These are phyloP conservation scores for Candida vaughaniae DNA, from an alignment of 805 yeast species.

Conservation along the genomic window DNA sequence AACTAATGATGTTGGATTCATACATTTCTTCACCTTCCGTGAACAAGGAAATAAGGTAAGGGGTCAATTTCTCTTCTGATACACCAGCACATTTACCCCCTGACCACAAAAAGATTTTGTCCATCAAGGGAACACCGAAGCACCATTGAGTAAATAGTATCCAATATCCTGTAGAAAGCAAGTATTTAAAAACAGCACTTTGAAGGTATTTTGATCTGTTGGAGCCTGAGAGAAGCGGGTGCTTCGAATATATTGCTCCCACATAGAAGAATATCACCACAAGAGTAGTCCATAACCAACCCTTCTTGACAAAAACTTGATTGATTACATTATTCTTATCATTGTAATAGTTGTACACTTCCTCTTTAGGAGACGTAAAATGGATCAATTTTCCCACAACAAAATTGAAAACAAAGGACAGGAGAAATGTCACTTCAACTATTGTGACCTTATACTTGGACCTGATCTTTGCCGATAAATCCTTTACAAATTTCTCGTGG, in stretches of 20 bases:
- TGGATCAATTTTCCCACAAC: slow-evolving; percentile 52
- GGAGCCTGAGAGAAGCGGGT: slow-evolving; percentile 7
- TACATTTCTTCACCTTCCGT: slow-evolving; percentile 7
- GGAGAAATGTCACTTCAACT: slow-evolving; percentile 26
- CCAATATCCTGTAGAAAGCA: slow-evolving; percentile 77
- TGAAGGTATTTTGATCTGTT: slow-evolving; percentile 5
- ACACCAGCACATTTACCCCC: slow-evolving; percentile 73
- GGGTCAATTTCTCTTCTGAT: slow-evolving; percentile 6
- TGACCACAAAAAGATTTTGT: slow-evolving; percentile 68
- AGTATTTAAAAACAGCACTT: slow-evolving; percentile 42
- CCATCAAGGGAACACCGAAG: slow-evolving; percentile 87
- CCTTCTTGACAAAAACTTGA: slow-evolving; percentile 74
- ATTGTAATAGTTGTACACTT: slow-evolving; percentile 49
- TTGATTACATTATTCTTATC: slow-evolving; percentile 72
- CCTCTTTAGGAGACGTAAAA: slow-evolving; percentile 43
- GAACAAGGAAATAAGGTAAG: slow-evolving; percentile 12
- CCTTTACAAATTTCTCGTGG: slow-evolving; percentile 6
- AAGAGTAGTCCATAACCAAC: slow-evolving; percentile 86
- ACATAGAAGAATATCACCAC: slow-evolving; percentile 27
- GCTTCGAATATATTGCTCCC: slow-evolving; percentile 10
- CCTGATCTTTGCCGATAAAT: slow-evolving; percentile 1
- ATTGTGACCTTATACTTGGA: slow-evolving; percentile 14
- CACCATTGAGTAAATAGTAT: slow-evolving; percentile 81
- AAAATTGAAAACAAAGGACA: slow-evolving; percentile 42
- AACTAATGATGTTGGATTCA: slow-evolving; percentile 21